phyloP scores from a whole-genome alignment of 495 filamentous ascomycete species.

The Aspergillus saccharolyticus region DNA sequence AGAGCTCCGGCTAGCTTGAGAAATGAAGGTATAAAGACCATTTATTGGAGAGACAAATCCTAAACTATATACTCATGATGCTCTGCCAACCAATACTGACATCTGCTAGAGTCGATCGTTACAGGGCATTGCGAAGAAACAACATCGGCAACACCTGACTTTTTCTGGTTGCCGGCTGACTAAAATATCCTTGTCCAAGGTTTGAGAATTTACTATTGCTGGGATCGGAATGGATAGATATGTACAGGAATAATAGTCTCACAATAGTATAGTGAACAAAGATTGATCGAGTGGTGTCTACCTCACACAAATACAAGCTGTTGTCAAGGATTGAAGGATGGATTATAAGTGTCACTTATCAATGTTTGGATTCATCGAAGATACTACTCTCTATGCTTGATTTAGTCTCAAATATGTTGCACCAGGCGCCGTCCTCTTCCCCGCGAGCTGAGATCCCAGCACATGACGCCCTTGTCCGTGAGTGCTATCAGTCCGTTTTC shows the following conservation, averaged over 20 bases:
- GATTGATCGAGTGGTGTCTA: not conserved
- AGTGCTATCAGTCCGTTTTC: slow-evolving; percentile 41
- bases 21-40: not conserved
- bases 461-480: slow-evolving; percentile 44
- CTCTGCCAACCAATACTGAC: not conserved
- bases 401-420: not conserved
- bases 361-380: not conserved
- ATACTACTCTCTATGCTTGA: not conserved
- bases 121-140: too few relatives aligned
- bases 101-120: not conserved
- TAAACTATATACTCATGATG: not conserved
- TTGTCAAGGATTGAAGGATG: not conserved
- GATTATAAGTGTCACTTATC: not conserved
- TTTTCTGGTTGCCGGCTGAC: too few relatives aligned
- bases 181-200: too few relatives aligned
- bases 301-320: not conserved
- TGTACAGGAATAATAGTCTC: too few relatives aligned
- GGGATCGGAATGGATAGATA: too few relatives aligned
- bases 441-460: slow-evolving; percentile 30
- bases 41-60: not conserved
- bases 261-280: too few relatives aligned
- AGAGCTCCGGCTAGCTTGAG: not conserved
- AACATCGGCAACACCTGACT: too few relatives aligned
- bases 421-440: slow-evolving; percentile 13
- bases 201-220: too few relatives aligned